Percentiles rank a stretch among this genome's conserved stretches.
Evolutionary conservation across 805 yeast genomes (phyloP).

Genomic region (Ogataea allantospora): DNA sequence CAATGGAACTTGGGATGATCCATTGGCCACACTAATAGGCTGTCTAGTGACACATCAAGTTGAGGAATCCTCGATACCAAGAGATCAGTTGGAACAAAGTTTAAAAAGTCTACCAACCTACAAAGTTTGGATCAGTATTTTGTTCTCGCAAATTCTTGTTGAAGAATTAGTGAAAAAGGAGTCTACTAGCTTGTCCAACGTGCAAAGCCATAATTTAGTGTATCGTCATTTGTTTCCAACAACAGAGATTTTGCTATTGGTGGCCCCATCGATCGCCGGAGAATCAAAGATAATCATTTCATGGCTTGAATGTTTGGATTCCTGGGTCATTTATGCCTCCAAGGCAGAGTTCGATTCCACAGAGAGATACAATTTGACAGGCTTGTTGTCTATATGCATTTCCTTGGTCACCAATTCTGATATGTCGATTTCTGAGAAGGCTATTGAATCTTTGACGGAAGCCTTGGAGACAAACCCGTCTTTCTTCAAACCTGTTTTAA

Average conservation of each 20-base stretch:
- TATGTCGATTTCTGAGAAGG: slow-evolving; percentile 20
- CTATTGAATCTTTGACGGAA: slow-evolving; percentile 41
- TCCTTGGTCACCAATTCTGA: slow-evolving; percentile 18
- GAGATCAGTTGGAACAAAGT: background rate
- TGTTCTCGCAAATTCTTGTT: slow-evolving; percentile 45
- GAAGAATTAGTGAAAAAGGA: slow-evolving; percentile 50
- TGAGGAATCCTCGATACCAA: slow-evolving; percentile 2
- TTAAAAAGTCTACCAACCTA: slow-evolving; percentile 6
- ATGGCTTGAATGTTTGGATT: slow-evolving; percentile 33
- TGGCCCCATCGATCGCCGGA: background rate
- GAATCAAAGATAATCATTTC: slow-evolving; percentile 10
- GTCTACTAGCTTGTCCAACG: slow-evolving; percentile 24
- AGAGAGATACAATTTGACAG: slow-evolving; percentile 27
- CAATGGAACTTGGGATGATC: slow-evolving; percentile 39
- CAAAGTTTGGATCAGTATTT: slow-evolving; percentile 20
- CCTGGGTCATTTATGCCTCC: slow-evolving; percentile 40
- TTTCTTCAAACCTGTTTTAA: slow-evolving; percentile 35
- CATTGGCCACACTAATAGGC: slow-evolving; percentile 32
- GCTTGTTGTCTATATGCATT: slow-evolving; percentile 18
- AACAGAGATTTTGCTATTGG: slow-evolving; percentile 28
- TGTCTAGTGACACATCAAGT: slow-evolving; percentile 14
- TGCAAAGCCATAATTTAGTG: slow-evolving; percentile 38
- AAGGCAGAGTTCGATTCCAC: slow-evolving; percentile 36
- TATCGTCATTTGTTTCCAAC: slow-evolving; percentile 35
- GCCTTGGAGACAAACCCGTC: slow-evolving; percentile 45